phyloP scores from a whole-genome alignment of 129 eudicot genomes.

The Saposhnikovia divaricata region DNA sequence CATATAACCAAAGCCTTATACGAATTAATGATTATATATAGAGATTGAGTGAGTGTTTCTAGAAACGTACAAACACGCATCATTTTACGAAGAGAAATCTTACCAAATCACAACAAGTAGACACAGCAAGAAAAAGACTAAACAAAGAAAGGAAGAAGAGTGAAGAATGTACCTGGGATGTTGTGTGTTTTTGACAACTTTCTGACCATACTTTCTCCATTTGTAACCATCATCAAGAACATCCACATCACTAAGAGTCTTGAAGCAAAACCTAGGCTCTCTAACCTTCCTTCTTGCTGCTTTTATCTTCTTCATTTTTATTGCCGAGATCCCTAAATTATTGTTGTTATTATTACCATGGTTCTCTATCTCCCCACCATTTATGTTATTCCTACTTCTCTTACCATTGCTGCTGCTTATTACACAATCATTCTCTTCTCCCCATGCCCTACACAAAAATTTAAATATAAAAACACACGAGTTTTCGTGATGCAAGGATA shows the following conservation, averaged over 20 bases:
- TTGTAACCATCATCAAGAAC: constrained; percentile 86
- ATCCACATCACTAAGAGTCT: constrained; percentile 84
- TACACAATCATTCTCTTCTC: constrained; percentile 44
- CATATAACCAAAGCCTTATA: neutral
- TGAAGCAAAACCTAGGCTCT: constrained; percentile 92
- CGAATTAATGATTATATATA: neutral
- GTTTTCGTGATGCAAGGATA: neutral
- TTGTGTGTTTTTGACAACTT: constrained; percentile 86
- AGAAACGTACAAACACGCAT: neutral
- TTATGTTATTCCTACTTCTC: neutral
- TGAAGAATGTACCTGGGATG: constrained; percentile 57
- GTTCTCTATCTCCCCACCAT: constrained; percentile 23
- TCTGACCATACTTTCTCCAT: constrained; percentile 89
- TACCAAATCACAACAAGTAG: neutral
- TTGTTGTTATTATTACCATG: constrained; percentile 16
- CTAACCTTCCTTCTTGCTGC: constrained; percentile 68
- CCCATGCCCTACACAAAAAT: constrained; percentile 50
- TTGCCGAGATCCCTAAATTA: constrained; percentile 42
- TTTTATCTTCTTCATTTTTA: constrained; percentile 72
- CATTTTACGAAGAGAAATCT: neutral
- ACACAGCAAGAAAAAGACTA: neutral
- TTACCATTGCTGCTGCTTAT: constrained; percentile 7
- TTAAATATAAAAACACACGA: neutral
- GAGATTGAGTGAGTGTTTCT: neutral
- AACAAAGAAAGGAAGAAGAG: neutral